A percentile compares a stretch with the other conserved stretches of the same genome.
Evolutionary conservation across 164 flowering plant genomes (phyloP).

Genomic region (Platanus orientalis): DNA sequence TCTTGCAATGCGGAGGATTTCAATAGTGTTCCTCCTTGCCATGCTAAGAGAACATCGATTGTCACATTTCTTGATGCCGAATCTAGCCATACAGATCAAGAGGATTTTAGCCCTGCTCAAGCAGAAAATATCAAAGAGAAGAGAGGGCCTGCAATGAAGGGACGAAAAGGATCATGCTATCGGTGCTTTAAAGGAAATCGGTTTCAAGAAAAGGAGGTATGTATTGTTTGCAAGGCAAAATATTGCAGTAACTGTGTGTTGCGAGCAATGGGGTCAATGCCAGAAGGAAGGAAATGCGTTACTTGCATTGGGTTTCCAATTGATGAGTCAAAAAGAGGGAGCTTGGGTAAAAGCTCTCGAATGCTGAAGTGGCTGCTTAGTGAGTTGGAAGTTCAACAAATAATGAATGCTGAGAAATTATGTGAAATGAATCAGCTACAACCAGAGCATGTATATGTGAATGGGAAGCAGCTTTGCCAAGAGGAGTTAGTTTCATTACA

Average conservation of each 20-base stretch:
- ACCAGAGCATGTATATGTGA: constrained; percentile 69
- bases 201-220: constrained; percentile 89
- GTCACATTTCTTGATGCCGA: constrained; percentile 56
- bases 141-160: constrained; percentile 26
- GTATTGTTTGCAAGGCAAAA: constrained; percentile 93
- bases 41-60: constrained; percentile 32
- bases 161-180: constrained; percentile 71
- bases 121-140: constrained; percentile 21
- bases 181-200: constrained; percentile 80
- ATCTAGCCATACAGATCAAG: constrained; percentile 15
- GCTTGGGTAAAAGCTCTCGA: constrained; percentile 85
- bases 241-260: constrained; percentile 90
- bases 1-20: constrained; percentile 35
- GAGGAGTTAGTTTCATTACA: constrained; percentile 74
- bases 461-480: constrained; percentile 68
- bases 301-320: constrained; percentile 81
- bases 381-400: constrained; percentile 64
- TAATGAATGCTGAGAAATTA: constrained; percentile 82
- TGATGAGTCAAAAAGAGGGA: constrained; percentile 70
- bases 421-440: constrained; percentile 90
- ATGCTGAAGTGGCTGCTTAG: constrained; percentile 78
- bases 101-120: constrained; percentile 24
- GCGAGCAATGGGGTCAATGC: constrained; percentile 99
- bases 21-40: constrained; percentile 23
- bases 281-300: constrained; percentile 97